Evolutionary conservation across 164 flowering plant genomes (phyloP), one percentile per base, ranked within the genome.

Genomic region (Platanus orientalis): DNA sequence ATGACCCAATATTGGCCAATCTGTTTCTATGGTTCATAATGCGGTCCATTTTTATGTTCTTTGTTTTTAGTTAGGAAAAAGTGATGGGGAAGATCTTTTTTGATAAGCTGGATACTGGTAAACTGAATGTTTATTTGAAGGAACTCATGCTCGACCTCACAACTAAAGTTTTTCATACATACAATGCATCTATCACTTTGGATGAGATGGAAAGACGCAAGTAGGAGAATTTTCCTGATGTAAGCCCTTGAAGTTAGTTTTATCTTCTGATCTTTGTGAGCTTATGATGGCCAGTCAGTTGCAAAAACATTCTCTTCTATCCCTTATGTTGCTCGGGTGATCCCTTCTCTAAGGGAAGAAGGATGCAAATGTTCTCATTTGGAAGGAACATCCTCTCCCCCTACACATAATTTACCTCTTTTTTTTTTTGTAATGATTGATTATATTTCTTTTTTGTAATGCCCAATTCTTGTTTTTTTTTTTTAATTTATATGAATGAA

Each of bases 111-210:
- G 99, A 95, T 71, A 95, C 99, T 3, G 81, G 78, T 70, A 95
- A 87, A 79, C 77, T 95, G 57, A 95, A 95, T 81, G 90, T 98
- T 44, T 98, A 95, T 77, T 68, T 95, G 44, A 95, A 95, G 80
- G 98, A 84, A 65, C 88, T 95, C 36, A 90, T 95, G 98, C 98
- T 98, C 64, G 99, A 97, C 50, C 98, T 95, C 23, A 95, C 98
- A 23, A 98, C 99, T 34, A 95, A 95, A 81, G 99, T 92, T 50
- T 95, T 95, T 69, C 97, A 97, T 81, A 95, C 99, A 66, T 95
- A 83, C 69, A 95, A 95, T 81, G 99, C 99, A 26, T 95, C 99
- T 40, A 77, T 86, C 63, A 95, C 99, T 24, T 77, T 95, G 84
- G 97, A 95, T 88, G 88, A 83, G 5, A 81, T 81, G 95, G 98